Evolutionary conservation across 1,284 basidiomycete species (phyloP).

Genomic region (Malassezia pachydermatis): DNA sequence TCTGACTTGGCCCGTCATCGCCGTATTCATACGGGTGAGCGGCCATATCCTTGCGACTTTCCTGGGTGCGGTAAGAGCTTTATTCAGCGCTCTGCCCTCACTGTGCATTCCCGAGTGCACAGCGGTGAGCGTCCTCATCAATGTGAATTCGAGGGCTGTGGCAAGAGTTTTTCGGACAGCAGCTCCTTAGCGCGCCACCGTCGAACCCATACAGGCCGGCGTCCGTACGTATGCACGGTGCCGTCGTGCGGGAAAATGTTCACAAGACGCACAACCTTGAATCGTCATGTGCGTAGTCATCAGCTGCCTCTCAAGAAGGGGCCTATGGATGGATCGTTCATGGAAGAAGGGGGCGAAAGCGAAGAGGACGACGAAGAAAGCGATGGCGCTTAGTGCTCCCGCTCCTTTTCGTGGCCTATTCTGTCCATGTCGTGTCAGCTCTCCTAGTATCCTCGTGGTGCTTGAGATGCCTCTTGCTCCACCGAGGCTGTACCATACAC

Average conservation of each 20-base stretch:
- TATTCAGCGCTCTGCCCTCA: conserved; percentile 55
- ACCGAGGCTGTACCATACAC: too few relatives aligned
- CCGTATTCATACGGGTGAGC: conserved; percentile 78
- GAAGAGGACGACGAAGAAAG: conserved; percentile 31
- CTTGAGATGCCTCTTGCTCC: not conserved
- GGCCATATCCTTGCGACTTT: conserved; percentile 59
- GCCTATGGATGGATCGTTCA: conserved; percentile 7
- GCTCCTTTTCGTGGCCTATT: not conserved
- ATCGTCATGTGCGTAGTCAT: conserved; percentile 42
- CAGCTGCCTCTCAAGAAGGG: conserved; percentile 29
- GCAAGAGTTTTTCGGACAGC: conserved; percentile 55
- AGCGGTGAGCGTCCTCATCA: conserved; percentile 79
- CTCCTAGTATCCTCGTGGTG: too few relatives aligned
- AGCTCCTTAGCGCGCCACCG: conserved; percentile 57
- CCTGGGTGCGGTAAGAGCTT: conserved; percentile 50
- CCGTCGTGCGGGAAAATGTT: conserved; percentile 46
- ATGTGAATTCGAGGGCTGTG: conserved; percentile 58
- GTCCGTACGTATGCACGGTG: conserved; percentile 48
- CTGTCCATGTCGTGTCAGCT: too few relatives aligned
- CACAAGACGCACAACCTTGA: conserved; percentile 46
- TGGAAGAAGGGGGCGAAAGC: conserved; percentile 26
- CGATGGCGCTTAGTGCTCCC: conserved; percentile 1
- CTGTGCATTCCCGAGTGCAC: conserved; percentile 73
- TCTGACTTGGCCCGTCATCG: conserved; percentile 54
- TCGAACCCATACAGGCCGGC: conserved; percentile 59